Evolutionary conservation across 306 rosid genomes (phyloP).

Genomic region (Dalbergia oliveri): DNA sequence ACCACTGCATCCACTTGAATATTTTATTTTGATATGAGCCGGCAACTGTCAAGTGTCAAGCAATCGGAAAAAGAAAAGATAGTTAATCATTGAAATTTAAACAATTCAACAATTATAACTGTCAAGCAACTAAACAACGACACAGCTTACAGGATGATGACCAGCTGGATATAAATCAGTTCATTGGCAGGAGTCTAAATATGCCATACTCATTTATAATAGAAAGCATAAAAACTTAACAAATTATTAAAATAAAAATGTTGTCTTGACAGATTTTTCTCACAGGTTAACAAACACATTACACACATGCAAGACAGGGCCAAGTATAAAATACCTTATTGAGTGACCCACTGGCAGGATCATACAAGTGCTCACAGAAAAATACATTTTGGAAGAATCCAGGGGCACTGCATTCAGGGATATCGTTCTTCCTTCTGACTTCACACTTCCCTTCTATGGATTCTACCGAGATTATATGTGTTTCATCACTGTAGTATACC

Average conservation of each 20-base stretch:
- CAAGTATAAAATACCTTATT: slow-evolving; percentile 51
- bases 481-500: slow-evolving; percentile 64
- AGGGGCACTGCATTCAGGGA: slow-evolving; percentile 47
- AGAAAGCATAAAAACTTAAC: not conserved
- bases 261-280: slow-evolving; percentile 11
- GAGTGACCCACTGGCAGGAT: slow-evolving; percentile 59
- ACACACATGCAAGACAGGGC: slow-evolving; percentile 25
- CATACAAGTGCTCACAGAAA: slow-evolving; percentile 63
- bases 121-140: not conserved
- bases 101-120: not conserved
- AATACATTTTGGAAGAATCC: slow-evolving; percentile 51
- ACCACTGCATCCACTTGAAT: slow-evolving; percentile 58
- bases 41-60: slow-evolving; percentile 75
- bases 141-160: not conserved
- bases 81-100: slow-evolving; percentile 26
- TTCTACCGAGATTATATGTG: slow-evolving; percentile 46
- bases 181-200: not conserved
- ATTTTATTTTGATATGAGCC: slow-evolving; percentile 67
- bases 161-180: slow-evolving; percentile 21
- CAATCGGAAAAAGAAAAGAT: slow-evolving; percentile 21
- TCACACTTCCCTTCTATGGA: slow-evolving; percentile 65
- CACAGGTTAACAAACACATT: slow-evolving; percentile 13
- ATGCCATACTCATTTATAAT: slow-evolving; percentile 1
- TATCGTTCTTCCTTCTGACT: slow-evolving; percentile 57
- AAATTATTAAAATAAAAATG: not conserved